phyloP scores from a whole-genome alignment of 2,329 filamentous ascomycete genomes.

The Claviceps paspali region DNA sequence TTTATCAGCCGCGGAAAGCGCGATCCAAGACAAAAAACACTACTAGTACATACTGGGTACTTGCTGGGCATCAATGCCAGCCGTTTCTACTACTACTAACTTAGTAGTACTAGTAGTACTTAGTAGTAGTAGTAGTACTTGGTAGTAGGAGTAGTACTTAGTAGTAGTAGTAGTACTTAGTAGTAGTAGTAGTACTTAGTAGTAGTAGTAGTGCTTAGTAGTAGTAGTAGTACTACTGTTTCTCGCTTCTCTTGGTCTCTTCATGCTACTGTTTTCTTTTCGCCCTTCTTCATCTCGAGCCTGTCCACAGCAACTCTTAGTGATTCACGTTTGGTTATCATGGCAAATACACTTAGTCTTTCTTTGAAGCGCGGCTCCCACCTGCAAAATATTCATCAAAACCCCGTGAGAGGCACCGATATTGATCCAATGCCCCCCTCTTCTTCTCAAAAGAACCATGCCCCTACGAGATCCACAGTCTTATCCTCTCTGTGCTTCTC shows the following conservation, averaged over 20 bases:
- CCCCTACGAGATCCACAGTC: not conserved
- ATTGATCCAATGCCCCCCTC: not conserved
- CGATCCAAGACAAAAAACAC: not conserved
- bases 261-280: not conserved
- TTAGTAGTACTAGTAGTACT: no score
- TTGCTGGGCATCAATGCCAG: no score
- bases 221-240: no score
- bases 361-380: not conserved
- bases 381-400: slow-evolving; percentile 1
- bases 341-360: slow-evolving; percentile 4
- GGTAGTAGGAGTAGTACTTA: no score
- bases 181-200: no score
- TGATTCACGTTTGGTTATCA: slow-evolving; percentile 1
- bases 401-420: not conserved
- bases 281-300: not conserved
- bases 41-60: no score
- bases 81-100: no score
- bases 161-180: no score
- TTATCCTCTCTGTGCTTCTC: not conserved
- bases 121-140: no score
- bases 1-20: not conserved
- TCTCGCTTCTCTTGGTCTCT: not conserved
- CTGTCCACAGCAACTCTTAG: not conserved
- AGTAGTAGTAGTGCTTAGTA: no score
- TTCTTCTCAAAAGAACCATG: not conserved